Base-by-base conservation (phyloP, 768 basidiomycete species). In the Pilatotrama ljubarskyi region DNA sequence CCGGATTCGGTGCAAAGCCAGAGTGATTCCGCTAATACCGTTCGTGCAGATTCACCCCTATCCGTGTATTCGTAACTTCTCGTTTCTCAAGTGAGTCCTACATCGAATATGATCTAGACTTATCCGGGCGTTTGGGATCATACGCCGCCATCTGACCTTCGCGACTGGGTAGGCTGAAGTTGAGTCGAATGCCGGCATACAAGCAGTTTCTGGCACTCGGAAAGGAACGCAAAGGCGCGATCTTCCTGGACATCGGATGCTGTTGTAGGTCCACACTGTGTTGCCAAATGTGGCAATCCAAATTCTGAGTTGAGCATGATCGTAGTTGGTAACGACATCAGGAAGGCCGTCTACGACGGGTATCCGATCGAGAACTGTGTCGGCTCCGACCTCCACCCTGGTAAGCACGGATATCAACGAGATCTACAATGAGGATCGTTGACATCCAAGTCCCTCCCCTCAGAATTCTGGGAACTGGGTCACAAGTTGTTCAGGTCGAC, bases 381-480 rank as follows among this genome's bases (percentile, higher is more conserved):
- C 20, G 72, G 71, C 5, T 71, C 74, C 5, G 81, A 82, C 61
- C 50, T 80, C 20, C 62, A 66, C 17, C 66, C 65, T 57, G 78
- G 80, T 78, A 43, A 57, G 57, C 32, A 5, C 17, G 14, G 17
- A 25, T 24, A 38, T 22, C 11, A 0, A 5, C 20, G 1, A 0
- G 10, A 24, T n/a, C 2, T 11, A 17, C 6, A 37, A 13, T 8
- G 3, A 4, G 35, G n/a, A n/a, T 32, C 29, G 5, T 10, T 32
- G 29, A 32, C 29, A 20, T n/a, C 14, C 13, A 40, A 5, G 6
- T n/a, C 5, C 4, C 22, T n/a, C 24, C 3, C 22, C 5, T 10
- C 55, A 87, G 86, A 73, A 8, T 83, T 84, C 61, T 88, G 85
- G 86, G 76, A 82, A 4, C 74, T 80, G 4, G 87, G 87, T 1